Conservation (phyloP, 2,329 filamentous ascomycete species). For the Calonectria pseudoreteaudii region DNA sequence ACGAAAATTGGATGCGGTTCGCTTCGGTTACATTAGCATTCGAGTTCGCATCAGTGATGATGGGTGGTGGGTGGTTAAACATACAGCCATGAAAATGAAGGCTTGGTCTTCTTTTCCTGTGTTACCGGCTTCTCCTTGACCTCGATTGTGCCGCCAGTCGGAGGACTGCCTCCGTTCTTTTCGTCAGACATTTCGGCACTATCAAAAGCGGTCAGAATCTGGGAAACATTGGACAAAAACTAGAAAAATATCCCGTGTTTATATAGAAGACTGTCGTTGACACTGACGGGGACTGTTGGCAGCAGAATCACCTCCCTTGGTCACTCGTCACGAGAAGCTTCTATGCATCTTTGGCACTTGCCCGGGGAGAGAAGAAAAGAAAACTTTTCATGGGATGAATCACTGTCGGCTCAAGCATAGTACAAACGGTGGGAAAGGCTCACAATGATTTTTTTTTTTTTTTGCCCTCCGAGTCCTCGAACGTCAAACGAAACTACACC, state of each 20-base stretch:
- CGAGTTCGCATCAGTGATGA: not conserved
- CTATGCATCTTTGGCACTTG: not conserved
- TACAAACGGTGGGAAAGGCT: not conserved
- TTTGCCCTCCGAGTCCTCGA: not conserved
- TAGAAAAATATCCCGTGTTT: not conserved
- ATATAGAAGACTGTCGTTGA: not conserved
- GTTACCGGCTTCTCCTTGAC: slow-evolving; percentile 18
- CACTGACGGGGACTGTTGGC: not conserved
- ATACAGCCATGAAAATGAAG: slow-evolving; percentile 55
- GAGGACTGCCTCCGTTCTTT: slow-evolving; percentile 19
- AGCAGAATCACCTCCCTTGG: not conserved
- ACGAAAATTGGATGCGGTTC: slow-evolving; percentile 68
- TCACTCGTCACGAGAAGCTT: not conserved
- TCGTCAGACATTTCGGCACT: slow-evolving; percentile 32
- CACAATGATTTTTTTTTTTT: not conserved
- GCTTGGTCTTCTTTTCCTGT: slow-evolving; percentile 22
- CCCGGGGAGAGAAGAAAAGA: not conserved
- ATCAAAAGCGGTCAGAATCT: not conserved
- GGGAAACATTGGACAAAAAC: not conserved
- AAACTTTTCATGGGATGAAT: not conserved
- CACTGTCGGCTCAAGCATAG: not conserved
- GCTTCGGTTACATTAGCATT: slow-evolving; percentile 47
- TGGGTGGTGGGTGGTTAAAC: slow-evolving; percentile 12
- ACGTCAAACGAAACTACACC: not conserved
- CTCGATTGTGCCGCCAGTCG: slow-evolving; percentile 18